Base-by-base conservation (phyloP, 768 basidiomycete genomes). In the Trametes punicea region DNA sequence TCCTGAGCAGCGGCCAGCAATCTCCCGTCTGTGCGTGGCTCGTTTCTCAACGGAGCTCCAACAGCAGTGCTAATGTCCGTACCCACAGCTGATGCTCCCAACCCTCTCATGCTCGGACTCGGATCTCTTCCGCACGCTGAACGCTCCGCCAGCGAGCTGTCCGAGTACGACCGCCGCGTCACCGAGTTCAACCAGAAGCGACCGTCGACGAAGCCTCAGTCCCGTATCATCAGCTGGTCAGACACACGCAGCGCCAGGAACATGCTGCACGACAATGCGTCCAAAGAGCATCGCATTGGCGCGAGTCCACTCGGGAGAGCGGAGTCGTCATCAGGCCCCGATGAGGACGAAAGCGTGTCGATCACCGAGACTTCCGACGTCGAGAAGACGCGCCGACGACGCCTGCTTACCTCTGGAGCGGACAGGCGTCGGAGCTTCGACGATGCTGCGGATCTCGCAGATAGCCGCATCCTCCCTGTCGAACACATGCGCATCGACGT, bases 401-500 rank as follows among this genome's bases (percentile, higher is more conserved):
- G 51, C 9, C 29, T 52, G 25, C 46, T 55, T 34, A 16, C 58
- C 42, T 59, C 29, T 36, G 46, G 59, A 16, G 18, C 54, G 47
- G 40, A 53, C 29, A 61, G 82, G 52, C 77, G 88, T 42, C 75
- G 86, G 46, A 88, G 87, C 60, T 87, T 86, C 64, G 83, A 87
- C 57, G 84, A 84, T 67, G 64, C 84, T 1, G 65, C 71, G 26
- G 76, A 80, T n/a, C 74, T 84, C 59, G 73, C 70, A 34, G 73
- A 73, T 45, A 66, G 77, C 56, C 73, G 73, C 31, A 71, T 84
- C 10, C 67, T 89, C 39, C 76, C 78, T 2, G 58, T 77, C 6
- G 85, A 90, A 51, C 75, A 80, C 63, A 88, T 92, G 87, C 80
- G 77, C 46, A 81, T 88, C 38, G 90, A 92, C 63, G 90, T 90